A percentile compares a stretch with the other conserved stretches of the same genome.
These are phyloP conservation scores for Glycine tomentella DNA, from an alignment of 306 rosid species.

Conservation along the genomic window DNA sequence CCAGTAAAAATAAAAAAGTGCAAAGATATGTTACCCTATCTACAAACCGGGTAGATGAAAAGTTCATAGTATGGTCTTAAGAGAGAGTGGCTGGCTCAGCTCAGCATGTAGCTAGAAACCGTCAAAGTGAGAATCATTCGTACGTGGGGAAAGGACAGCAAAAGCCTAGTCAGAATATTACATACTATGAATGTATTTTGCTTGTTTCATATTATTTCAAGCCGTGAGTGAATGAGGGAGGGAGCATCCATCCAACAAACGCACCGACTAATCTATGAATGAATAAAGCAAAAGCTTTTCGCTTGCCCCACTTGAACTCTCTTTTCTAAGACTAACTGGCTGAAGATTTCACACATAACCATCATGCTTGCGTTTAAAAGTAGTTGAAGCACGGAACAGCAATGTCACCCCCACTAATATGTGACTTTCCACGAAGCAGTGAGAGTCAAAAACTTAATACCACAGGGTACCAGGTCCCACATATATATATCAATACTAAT, in stretches of 20 bases:
- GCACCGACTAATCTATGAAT: conserved; percentile 62
- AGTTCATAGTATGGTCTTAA: not conserved
- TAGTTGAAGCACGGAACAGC: conserved; percentile 48
- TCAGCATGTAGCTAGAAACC: not conserved
- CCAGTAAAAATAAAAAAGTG: not conserved
- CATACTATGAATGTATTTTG: not conserved
- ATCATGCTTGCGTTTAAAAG: conserved; percentile 78
- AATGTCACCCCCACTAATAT: conserved; percentile 54
- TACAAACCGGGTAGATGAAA: conserved; percentile 29
- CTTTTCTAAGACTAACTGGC: conserved; percentile 45
- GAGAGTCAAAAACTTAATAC: not conserved
- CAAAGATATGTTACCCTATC: conserved; percentile 35
- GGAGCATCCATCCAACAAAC: conserved; percentile 49
- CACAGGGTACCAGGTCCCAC: not conserved
- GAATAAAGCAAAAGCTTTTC: conserved; percentile 51
- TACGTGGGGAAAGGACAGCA: conserved; percentile 40
- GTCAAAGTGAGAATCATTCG: conserved; percentile 30
- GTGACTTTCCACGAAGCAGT: conserved; percentile 40
- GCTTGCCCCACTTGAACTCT: conserved; percentile 75
- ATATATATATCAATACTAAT: no score
- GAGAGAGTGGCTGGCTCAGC: not conserved
- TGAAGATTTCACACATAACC: conserved; percentile 56
- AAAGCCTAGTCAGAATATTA: conserved; percentile 53
- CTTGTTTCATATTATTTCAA: conserved; percentile 34
- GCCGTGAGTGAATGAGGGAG: conserved; percentile 1